Conservation (phyloP, 1,284 basidiomycete species). For the Leccinum proliferum region DNA sequence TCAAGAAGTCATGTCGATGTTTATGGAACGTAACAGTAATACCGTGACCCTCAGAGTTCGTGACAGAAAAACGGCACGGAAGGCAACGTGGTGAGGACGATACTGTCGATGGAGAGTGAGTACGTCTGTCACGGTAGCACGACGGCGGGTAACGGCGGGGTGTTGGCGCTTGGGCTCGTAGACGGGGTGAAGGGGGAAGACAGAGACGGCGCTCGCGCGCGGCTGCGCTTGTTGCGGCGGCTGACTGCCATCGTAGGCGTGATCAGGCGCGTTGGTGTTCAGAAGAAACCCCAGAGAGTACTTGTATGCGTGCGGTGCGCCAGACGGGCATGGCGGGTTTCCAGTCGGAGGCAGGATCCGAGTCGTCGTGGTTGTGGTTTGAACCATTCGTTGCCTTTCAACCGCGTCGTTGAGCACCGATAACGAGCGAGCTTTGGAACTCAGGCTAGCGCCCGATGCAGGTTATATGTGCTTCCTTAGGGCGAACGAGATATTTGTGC, state of each 20-base stretch:
- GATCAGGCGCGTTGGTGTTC: slow-evolving; percentile 21
- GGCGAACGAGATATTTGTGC: not conserved
- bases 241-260: slow-evolving; percentile 16
- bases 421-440: not conserved
- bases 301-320: slow-evolving; percentile 14
- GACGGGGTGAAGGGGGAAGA: slow-evolving; percentile 8
- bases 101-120: slow-evolving; percentile 41
- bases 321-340: slow-evolving; percentile 11
- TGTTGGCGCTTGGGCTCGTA: slow-evolving; percentile 1
- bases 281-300: slow-evolving; percentile 17
- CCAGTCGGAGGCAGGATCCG: not conserved
- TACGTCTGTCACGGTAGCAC: slow-evolving; percentile 41
- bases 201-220: slow-evolving; percentile 6
- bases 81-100: slow-evolving; percentile 51
- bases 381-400: slow-evolving; percentile 2
- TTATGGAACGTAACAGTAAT: no score
- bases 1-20: slow-evolving; percentile 37
- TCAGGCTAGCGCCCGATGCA: not conserved
- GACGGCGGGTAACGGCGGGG: slow-evolving; percentile 23
- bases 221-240: slow-evolving; percentile 18
- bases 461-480: not conserved
- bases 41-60: slow-evolving; percentile 23
- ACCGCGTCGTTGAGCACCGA: slow-evolving; percentile 3
- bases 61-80: slow-evolving; percentile 55
- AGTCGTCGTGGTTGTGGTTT: not conserved